phyloP scores from a whole-genome alignment of 129 eudicot species.

The Logfia minima region DNA sequence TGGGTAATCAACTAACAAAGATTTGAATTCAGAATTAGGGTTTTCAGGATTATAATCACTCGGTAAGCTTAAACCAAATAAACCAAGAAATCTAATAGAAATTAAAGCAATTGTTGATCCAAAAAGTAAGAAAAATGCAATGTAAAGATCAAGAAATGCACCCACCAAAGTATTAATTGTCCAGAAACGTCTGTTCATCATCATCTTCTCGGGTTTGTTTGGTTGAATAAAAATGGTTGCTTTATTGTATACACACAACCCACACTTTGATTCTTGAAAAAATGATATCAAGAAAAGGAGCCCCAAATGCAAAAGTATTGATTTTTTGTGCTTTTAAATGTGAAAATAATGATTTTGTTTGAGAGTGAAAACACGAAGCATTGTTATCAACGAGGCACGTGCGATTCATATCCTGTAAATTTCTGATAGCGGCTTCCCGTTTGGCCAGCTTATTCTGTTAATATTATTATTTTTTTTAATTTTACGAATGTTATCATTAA shows the following conservation, averaged over 20 bases:
- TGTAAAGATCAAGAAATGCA: constrained; percentile 86
- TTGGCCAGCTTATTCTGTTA: not conserved
- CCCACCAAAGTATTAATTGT: constrained; percentile 62
- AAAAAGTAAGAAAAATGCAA: constrained; percentile 77
- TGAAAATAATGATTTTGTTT: constrained; percentile 27
- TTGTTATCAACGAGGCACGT: constrained; percentile 32
- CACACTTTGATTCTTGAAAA: constrained; percentile 9
- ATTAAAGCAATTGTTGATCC: constrained; percentile 63
- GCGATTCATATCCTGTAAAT: constrained; percentile 20
- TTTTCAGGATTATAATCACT: constrained; percentile 45
- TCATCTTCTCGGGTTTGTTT: constrained; percentile 23
- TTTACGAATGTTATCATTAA: too few relatives aligned
- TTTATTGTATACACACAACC: not conserved
- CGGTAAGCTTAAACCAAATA: constrained; percentile 70
- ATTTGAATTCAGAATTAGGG: constrained; percentile 39
- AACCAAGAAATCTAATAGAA: constrained; percentile 54
- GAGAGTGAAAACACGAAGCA: constrained; percentile 32
- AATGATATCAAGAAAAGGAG: constrained; percentile 13
- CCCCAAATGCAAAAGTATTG: not conserved
- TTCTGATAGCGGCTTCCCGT: not conserved
- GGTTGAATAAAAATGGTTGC: not conserved
- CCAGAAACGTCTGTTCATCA: constrained; percentile 72
- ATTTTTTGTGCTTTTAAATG: constrained; percentile 19
- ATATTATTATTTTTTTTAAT: too few relatives aligned
- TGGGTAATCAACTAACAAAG: constrained; percentile 60